Evolutionary conservation across 345 rosid genomes (phyloP), one percentile per base, ranked within the genome.

Genomic region (Mercurialis annua): DNA sequence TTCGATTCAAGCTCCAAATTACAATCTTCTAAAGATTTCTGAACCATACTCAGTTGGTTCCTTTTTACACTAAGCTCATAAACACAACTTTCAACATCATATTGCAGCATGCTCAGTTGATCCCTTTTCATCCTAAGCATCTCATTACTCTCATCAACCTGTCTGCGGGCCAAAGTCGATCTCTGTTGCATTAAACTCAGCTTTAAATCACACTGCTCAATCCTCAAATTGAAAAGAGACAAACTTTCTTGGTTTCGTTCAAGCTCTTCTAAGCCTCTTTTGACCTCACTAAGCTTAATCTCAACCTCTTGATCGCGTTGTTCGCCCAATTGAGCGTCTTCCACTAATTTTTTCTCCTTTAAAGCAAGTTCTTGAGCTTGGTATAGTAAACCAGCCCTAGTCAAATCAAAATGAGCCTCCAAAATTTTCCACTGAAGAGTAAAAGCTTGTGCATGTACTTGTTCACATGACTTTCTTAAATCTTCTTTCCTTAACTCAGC

Each of bases 211-310:
- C 76, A 62, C 29, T 60, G 51, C 51, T 43, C 59, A 51, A 81
- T 48, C 29, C n/a, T n/a, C n/a, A n/a, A n/a, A n/a, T n/a, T n/a
- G n/a, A n/a, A n/a, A n/a, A n/a, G n/a, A n/a, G n/a, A n/a, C n/a
- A n/a, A 53, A 21, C 63, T 64, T 40, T 55, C 40, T 51, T 69
- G 67, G 42, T 75, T 78, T 53, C 27, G 49, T 26, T 50, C 50
- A 2, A 70, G 26, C 44, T 59, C 70, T 15, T 50, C 33, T 15
- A 23, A 11, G 42, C 54, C 21, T 33, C 58, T 72, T 1, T 66
- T 29, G 2, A 47, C 31, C 9, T n/a, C 33, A 21, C 24, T 50
- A 9, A 12, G 8, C 43, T 64, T 57, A 47, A 57, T 27, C 18
- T 57, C 48, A 48, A 53, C 59, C 47, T n/a, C n/a, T n/a, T n/a